Evolutionary conservation across 2,329 filamentous ascomycete genomes (phyloP).

Genomic region (Arthrobotrys iridis): DNA sequence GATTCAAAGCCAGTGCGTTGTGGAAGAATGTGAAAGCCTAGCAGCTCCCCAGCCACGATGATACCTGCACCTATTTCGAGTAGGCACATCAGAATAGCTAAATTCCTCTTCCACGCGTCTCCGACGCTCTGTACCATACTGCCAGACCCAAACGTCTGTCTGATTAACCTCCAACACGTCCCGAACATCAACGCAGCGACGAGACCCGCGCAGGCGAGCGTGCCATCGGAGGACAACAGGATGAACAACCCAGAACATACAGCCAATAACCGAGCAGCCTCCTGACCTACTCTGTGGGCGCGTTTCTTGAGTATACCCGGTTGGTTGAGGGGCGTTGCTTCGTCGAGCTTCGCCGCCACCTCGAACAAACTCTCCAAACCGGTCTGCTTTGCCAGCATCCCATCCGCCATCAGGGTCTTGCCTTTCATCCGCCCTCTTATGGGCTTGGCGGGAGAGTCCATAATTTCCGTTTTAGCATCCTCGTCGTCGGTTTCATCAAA

Average conservation of each 20-base stretch:
- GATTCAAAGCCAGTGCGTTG: neutral
- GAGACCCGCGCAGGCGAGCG: constrained; percentile 20
- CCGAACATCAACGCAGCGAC: constrained; percentile 21
- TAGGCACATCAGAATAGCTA: constrained; percentile 27
- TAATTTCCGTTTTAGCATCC: constrained; percentile 36
- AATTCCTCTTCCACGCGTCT: constrained; percentile 36
- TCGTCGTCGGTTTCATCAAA: constrained; percentile 30
- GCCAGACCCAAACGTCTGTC: constrained; percentile 10
- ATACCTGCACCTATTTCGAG: constrained; percentile 23
- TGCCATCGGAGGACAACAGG: constrained; percentile 26
- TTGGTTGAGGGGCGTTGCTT: constrained; percentile 46
- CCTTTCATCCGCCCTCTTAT: constrained; percentile 11
- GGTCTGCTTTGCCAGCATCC: constrained; percentile 29
- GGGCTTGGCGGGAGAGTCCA: constrained; percentile 41
- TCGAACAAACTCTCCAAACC: constrained; percentile 48
- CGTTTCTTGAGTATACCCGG: constrained; percentile 45
- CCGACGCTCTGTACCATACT: constrained; percentile 11
- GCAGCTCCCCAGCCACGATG: constrained; percentile 27
- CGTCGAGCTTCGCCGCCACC: constrained; percentile 40
- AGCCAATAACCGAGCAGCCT: constrained; percentile 41
- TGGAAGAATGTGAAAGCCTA: constrained; percentile 15
- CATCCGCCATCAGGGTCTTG: constrained; percentile 46
- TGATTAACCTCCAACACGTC: constrained; percentile 29
- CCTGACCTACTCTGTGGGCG: constrained; percentile 38
- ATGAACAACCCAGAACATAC: constrained; percentile 39